A percentile compares a stretch with the other conserved stretches of the same genome.
Evolutionary conservation across 2,329 filamentous ascomycete species (phyloP).

Genomic region (Periglandula ipomoeae): DNA sequence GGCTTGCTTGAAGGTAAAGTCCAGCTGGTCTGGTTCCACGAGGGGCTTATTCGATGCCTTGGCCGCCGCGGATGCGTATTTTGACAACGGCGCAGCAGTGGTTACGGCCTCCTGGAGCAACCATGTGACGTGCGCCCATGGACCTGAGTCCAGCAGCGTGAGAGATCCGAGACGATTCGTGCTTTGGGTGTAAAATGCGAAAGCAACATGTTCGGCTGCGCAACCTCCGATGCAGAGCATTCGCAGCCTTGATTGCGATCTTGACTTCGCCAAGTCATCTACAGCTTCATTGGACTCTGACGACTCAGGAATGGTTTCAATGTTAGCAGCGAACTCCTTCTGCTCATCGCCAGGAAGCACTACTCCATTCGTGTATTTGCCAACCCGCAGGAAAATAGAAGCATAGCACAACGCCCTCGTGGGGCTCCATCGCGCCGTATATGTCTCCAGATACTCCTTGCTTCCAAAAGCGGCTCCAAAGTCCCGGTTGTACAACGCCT

Average conservation of each 20-base stretch:
- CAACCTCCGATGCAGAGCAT: slow-evolving; percentile 47
- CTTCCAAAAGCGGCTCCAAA: slow-evolving; percentile 71
- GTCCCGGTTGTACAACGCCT: slow-evolving; percentile 76
- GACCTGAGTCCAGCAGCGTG: slow-evolving; percentile 70
- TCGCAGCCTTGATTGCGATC: slow-evolving; percentile 18
- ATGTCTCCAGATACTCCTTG: slow-evolving; percentile 64
- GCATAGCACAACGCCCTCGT: slow-evolving; percentile 75
- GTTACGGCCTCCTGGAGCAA: slow-evolving; percentile 50
- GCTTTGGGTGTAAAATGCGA: slow-evolving; percentile 34
- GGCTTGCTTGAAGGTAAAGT: slow-evolving; percentile 32
- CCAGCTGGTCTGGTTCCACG: slow-evolving; percentile 29
- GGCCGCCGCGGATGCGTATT: slow-evolving; percentile 40
- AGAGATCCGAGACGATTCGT: slow-evolving; percentile 29
- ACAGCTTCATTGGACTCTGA: not conserved
- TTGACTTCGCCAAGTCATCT: not conserved
- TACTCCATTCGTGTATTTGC: slow-evolving; percentile 23
- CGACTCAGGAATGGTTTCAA: not conserved
- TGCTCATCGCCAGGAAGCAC: not conserved
- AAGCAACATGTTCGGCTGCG: slow-evolving; percentile 51
- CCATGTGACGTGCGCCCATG: slow-evolving; percentile 58
- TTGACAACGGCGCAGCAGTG: slow-evolving; percentile 38
- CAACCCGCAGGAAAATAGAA: slow-evolving; percentile 36
- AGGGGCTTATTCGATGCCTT: slow-evolving; percentile 36
- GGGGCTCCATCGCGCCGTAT: slow-evolving; percentile 86
- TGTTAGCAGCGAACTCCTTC: not conserved